phyloP scores from a whole-genome alignment of 2,329 filamentous ascomycete genomes.

The Neonectria faginata region DNA sequence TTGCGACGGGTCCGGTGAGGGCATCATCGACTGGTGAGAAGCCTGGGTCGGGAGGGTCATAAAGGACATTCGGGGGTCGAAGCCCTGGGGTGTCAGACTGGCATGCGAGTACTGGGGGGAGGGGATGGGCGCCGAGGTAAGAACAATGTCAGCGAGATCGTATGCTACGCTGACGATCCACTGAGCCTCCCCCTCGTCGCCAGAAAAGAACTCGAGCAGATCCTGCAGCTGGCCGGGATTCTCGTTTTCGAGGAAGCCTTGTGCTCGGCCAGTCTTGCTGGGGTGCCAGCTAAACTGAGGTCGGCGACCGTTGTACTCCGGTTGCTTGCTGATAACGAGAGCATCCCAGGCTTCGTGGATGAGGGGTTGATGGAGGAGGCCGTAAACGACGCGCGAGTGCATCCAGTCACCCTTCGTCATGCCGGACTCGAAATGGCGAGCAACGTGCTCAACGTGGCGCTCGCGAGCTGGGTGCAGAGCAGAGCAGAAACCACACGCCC shows the following conservation, averaged over 20 bases:
- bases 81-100: constrained; percentile 42
- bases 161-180: constrained; percentile 70
- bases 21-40: constrained; percentile 47
- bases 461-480: constrained; percentile 72
- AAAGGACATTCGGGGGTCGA: constrained; percentile 48
- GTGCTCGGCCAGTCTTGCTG: constrained; percentile 66
- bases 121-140: constrained; percentile 49
- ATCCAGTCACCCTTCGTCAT: constrained; percentile 75
- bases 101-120: constrained; percentile 49
- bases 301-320: constrained; percentile 65
- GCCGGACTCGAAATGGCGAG: constrained; percentile 73
- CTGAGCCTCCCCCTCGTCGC: constrained; percentile 66
- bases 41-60: constrained; percentile 50
- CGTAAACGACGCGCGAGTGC: constrained; percentile 76
- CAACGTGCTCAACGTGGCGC: constrained; percentile 76
- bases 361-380: constrained; percentile 73
- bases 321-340: constrained; percentile 64
- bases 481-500: constrained; percentile 77
- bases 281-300: constrained; percentile 73
- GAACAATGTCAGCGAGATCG: constrained; percentile 63
- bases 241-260: constrained; percentile 71
- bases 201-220: constrained; percentile 73
- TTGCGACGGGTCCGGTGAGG: constrained; percentile 45
- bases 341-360: constrained; percentile 72
- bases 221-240: constrained; percentile 73